Evolutionary conservation across 2,329 filamentous ascomycete genomes (phyloP).

Genomic region (Akanthomyces lecanii): DNA sequence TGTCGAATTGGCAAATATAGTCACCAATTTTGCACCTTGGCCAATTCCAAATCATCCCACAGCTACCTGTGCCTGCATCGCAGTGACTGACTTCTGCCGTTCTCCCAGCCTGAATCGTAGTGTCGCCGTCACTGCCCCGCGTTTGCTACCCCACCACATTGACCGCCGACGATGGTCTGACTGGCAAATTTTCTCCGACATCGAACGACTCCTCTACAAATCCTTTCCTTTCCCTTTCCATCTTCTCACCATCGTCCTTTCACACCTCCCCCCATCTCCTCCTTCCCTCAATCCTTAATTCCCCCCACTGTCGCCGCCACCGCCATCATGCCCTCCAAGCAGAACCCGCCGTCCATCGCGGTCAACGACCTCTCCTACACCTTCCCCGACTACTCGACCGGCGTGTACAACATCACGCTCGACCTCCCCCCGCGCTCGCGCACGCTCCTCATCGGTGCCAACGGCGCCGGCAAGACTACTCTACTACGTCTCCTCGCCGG

Average conservation of each 20-base stretch:
- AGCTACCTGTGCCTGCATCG: neutral
- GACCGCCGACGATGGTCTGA: neutral
- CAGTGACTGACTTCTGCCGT: neutral
- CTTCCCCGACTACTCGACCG: constrained; percentile 81
- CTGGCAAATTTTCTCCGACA: constrained; percentile 4
- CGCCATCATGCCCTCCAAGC: constrained; percentile 27
- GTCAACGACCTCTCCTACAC: constrained; percentile 78
- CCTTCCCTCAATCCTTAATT: neutral
- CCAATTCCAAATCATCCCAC: neutral
- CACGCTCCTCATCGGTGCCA: constrained; percentile 90
- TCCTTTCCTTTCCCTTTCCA: neutral
- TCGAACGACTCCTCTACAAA: neutral
- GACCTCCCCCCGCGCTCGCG: constrained; percentile 77
- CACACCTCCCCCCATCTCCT: neutral
- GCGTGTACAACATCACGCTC: constrained; percentile 69
- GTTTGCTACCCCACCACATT: constrained; percentile 7
- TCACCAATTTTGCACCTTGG: neutral
- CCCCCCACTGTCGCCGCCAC: neutral
- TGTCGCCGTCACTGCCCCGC: neutral
- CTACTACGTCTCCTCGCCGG: constrained; percentile 90
- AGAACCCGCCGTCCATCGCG: constrained; percentile 57
- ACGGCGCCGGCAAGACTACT: constrained; percentile 96
- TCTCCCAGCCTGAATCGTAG: neutral
- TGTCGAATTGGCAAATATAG: neutral
- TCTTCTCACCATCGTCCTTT: neutral